Percentiles rank a stretch among this genome's conserved stretches.
Conservation (phyloP, 257 asterid genomes). For the Leonotis leonurus region DNA sequence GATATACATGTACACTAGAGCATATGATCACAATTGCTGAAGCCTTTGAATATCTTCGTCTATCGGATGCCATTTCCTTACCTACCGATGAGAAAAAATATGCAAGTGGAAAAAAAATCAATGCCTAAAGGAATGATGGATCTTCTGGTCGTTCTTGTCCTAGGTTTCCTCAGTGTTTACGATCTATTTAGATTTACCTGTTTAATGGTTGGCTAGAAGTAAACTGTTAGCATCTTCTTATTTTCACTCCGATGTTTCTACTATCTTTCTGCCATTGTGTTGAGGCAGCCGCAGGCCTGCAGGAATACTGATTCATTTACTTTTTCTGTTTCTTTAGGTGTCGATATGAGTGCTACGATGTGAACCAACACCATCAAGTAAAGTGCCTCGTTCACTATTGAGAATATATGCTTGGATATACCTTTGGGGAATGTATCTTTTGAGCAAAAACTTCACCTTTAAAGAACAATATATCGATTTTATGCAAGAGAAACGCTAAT, state of each 20-base stretch:
- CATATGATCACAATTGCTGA: neutral
- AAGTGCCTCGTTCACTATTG: conserved; percentile 79
- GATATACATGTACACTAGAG: neutral
- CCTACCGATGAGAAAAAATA: neutral
- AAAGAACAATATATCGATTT: no score
- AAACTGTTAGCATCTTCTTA: neutral
- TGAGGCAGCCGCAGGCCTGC: no score
- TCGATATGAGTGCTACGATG: conserved; percentile 46
- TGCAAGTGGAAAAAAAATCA: neutral
- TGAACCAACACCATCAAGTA: conserved; percentile 58
- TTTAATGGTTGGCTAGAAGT: neutral
- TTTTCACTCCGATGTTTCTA: neutral
- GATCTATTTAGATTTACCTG: neutral
- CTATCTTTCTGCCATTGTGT: neutral
- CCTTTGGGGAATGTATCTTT: conserved; percentile 69
- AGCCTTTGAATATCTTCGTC: neutral
- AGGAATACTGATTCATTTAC: neutral
- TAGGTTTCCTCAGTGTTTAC: neutral
- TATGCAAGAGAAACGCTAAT: no score
- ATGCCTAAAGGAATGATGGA: neutral
- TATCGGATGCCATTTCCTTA: neutral
- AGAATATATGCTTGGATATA: conserved; percentile 49
- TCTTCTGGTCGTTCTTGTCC: neutral
- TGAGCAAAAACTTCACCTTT: no score
- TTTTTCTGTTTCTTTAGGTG: conserved; percentile 37